Percentiles rank a stretch among this genome's conserved stretches.
Conservation (phyloP, 257 asterid species). For the Solanum ahanhuiri region DNA sequence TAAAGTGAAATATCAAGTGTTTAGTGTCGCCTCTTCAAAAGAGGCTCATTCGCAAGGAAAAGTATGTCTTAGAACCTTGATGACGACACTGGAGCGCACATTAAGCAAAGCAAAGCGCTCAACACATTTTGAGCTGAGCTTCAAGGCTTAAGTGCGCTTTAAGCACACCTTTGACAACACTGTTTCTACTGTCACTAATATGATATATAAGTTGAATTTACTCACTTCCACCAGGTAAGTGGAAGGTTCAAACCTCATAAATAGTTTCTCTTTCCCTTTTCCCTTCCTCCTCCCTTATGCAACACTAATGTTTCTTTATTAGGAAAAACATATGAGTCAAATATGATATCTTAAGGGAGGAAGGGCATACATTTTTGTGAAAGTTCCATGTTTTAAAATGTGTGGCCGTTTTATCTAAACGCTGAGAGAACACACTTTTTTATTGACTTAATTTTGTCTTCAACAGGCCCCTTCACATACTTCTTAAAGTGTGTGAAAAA, state of each 20-base stretch:
- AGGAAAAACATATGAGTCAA: not conserved
- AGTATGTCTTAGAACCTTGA: not conserved
- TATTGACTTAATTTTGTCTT: not conserved
- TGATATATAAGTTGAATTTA: not conserved
- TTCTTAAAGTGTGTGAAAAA: not conserved
- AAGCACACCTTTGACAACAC: not conserved
- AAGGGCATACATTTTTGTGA: not conserved
- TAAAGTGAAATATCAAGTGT: not conserved
- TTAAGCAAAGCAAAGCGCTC: not conserved
- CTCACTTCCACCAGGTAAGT: not conserved
- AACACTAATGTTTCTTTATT: not conserved
- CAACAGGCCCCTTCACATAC: not conserved
- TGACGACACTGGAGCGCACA: not conserved
- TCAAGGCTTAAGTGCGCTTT: not conserved
- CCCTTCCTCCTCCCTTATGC: not conserved
- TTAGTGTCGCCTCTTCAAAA: not conserved
- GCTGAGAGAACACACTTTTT: not conserved
- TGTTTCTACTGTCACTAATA: not conserved
- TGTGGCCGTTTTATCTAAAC: not conserved
- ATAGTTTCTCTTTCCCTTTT: not conserved
- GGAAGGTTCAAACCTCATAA: not conserved
- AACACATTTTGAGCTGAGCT: not conserved
- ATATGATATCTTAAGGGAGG: not conserved
- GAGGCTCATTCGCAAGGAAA: not conserved
- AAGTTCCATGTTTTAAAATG: not conserved